Percentiles rank a stretch among this genome's conserved stretches.
Conservation (phyloP, 2,329 filamentous ascomycete genomes). For the Escovopsis weberi region DNA sequence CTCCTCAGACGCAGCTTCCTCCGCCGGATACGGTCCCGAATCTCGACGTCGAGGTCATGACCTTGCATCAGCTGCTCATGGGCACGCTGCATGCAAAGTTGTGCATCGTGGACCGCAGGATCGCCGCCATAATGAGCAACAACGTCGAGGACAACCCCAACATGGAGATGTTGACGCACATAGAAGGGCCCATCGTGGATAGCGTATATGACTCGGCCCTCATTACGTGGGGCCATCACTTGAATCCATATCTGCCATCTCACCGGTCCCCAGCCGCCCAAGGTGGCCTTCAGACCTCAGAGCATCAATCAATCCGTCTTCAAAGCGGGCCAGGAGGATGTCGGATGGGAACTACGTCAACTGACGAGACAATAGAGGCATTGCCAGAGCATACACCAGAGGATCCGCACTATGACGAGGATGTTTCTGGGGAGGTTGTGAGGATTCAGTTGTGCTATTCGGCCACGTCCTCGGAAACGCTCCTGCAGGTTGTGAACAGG, state of each 20-base stretch:
- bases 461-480: slow-evolving; percentile 33
- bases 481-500: slow-evolving; percentile 43
- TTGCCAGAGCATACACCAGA: slow-evolving; percentile 42
- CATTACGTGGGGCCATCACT: slow-evolving; percentile 52
- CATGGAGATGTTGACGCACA: slow-evolving; percentile 63
- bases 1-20: slow-evolving; percentile 45
- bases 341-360: background rate
- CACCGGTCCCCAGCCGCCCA: background rate
- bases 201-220: slow-evolving; percentile 60
- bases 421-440: slow-evolving; percentile 44
- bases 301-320: background rate
- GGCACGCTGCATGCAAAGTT: slow-evolving; percentile 70
- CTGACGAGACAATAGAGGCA: background rate
- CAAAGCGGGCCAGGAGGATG: background rate
- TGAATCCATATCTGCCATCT: slow-evolving; percentile 18
- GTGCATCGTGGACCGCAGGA: slow-evolving; percentile 57
- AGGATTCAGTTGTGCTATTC: slow-evolving; percentile 45
- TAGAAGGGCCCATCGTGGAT: slow-evolving; percentile 66
- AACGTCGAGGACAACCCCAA: slow-evolving; percentile 72
- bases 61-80: slow-evolving; percentile 53
- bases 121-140: slow-evolving; percentile 62
- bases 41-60: slow-evolving; percentile 57
- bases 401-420: slow-evolving; percentile 48
- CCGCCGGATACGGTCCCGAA: slow-evolving; percentile 51
- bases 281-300: slow-evolving; percentile 1